phyloP scores from a whole-genome alignment of 1,284 basidiomycete species.

The Ustilago sp. region DNA sequence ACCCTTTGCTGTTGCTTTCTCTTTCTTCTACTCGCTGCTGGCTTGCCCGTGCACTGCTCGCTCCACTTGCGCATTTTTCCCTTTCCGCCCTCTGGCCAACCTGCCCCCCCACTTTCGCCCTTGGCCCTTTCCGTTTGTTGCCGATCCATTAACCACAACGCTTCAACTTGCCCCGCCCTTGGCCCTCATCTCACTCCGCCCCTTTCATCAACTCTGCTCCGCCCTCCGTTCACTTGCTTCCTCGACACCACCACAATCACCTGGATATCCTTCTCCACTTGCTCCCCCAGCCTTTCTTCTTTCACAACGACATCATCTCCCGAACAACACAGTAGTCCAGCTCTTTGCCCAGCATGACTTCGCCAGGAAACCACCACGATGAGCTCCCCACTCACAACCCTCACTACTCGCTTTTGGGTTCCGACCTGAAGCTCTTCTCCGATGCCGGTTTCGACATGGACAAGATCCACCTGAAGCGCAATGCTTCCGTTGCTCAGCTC shows the following conservation, averaged over 20 bases:
- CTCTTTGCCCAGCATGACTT: slow-evolving; percentile 59
- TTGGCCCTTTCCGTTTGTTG: slow-evolving; percentile 31
- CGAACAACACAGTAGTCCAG: neutral
- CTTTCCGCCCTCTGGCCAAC: slow-evolving; percentile 7
- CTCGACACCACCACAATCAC: too few relatives aligned
- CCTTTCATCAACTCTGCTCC: neutral
- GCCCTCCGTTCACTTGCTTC: neutral
- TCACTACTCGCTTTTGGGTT: slow-evolving; percentile 69
- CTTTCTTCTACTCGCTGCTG: slow-evolving; percentile 6
- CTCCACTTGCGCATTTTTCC: slow-evolving; percentile 8
- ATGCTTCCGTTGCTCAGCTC: slow-evolving; percentile 91
- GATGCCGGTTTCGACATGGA: slow-evolving; percentile 98
- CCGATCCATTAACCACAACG: slow-evolving; percentile 15
- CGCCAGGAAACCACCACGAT: slow-evolving; percentile 69
- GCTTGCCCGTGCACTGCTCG: slow-evolving; percentile 7
- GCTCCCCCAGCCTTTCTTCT: neutral
- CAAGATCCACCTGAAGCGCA: slow-evolving; percentile 78
- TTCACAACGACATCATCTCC: neutral
- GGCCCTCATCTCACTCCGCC: neutral
- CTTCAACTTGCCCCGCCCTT: slow-evolving; percentile 2
- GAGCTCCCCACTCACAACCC: slow-evolving; percentile 63
- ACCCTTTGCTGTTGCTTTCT: slow-evolving; percentile 2
- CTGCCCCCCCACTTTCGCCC: slow-evolving; percentile 9
- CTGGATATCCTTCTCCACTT: neutral
- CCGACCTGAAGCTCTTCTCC: slow-evolving; percentile 96